A percentile compares a stretch with the other conserved stretches of the same genome.
Evolutionary conservation across 371 early-diverging fungal species (phyloP).

Genomic region (Mucor mucedo): DNA sequence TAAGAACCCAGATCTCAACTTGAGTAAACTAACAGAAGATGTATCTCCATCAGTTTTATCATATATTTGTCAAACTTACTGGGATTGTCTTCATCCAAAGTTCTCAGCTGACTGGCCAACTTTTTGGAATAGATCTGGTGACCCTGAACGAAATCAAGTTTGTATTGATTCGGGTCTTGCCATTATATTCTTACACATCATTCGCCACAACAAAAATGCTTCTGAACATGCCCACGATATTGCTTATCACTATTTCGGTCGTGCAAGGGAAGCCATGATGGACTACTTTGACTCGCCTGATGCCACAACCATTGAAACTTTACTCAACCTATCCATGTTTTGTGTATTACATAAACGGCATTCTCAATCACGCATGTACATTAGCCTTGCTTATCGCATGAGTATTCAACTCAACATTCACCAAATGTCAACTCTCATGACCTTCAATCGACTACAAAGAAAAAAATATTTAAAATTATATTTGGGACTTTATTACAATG

Average conservation of each 20-base stretch:
- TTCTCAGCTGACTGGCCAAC: conserved; percentile 47
- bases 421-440: background rate
- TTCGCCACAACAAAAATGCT: conserved; percentile 43
- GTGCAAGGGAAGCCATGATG: conserved; percentile 46
- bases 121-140: conserved; percentile 50
- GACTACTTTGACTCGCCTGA: conserved; percentile 52
- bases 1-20: conserved; percentile 32
- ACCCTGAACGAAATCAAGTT: conserved; percentile 48
- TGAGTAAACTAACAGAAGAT: conserved; percentile 38
- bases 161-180: conserved; percentile 53
- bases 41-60: conserved; percentile 43
- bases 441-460: conserved; percentile 24
- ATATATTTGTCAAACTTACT: conserved; percentile 47
- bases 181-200: conserved; percentile 46
- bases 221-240: conserved; percentile 42
- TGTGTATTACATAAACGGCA: conserved; percentile 45
- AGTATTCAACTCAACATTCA: conserved; percentile 45
- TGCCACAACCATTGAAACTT: conserved; percentile 42
- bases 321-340: conserved; percentile 47
- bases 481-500: conserved; percentile 51
- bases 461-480: conserved; percentile 39
- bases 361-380: conserved; percentile 47
- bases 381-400: conserved; percentile 47
- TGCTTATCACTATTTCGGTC: conserved; percentile 50
- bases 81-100: conserved; percentile 56